A percentile compares a stretch with the other conserved stretches of the same genome.
These are phyloP conservation scores for Ustilago vetiveriae DNA, from an alignment of 1,284 basidiomycete genomes.

Conservation along the genomic window DNA sequence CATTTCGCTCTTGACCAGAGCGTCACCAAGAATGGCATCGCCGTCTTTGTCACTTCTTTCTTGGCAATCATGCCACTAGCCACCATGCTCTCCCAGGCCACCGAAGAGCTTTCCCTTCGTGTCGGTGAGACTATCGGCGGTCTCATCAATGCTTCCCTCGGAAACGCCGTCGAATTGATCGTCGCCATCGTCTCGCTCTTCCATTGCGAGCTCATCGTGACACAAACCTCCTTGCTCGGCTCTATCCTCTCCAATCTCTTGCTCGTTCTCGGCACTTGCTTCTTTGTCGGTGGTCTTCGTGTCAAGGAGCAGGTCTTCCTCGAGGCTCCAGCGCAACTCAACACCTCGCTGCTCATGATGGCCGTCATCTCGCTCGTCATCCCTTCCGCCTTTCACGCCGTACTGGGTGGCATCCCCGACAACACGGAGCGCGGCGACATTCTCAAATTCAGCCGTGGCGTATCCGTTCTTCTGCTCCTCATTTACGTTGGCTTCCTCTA, in stretches of 20 bases:
- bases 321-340: conserved; percentile 49
- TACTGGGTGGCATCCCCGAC: conserved; percentile 50
- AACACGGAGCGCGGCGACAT: conserved; percentile 51
- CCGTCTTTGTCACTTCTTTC: conserved; percentile 56
- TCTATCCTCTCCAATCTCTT: conserved; percentile 59
- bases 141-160: conserved; percentile 60
- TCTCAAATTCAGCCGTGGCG: conserved; percentile 55
- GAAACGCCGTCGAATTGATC: conserved; percentile 62
- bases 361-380: conserved; percentile 62
- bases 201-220: conserved; percentile 59
- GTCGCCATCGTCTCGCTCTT: conserved; percentile 62
- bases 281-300: conserved; percentile 59
- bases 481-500: conserved; percentile 60
- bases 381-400: conserved; percentile 59
- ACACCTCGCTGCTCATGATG: conserved; percentile 55
- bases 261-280: conserved; percentile 58
- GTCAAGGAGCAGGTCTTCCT: conserved; percentile 55
- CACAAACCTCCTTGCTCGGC: conserved; percentile 58
- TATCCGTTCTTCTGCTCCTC: conserved; percentile 52
- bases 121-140: conserved; percentile 62
- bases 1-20: conserved; percentile 51
- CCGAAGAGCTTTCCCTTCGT: conserved; percentile 59
- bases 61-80: conserved; percentile 62
- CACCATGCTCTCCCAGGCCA: conserved; percentile 55
- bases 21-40: conserved; percentile 36